Evolutionary conservation across 495 filamentous ascomycete genomes (phyloP), one percentile per base, ranked within the genome.

Genomic region (Choiromyces venosus): DNA sequence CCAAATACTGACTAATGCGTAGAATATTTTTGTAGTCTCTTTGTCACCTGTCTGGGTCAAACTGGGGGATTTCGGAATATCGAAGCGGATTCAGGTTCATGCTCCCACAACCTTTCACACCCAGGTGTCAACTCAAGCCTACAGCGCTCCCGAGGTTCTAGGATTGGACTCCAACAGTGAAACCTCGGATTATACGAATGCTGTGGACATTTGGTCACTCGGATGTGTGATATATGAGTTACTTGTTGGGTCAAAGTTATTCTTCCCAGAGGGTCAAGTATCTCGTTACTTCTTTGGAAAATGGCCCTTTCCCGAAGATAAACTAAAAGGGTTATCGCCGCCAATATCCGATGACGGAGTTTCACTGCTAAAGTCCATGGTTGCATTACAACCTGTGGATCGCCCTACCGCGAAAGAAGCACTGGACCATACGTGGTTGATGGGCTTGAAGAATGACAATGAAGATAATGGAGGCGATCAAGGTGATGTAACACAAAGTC

Each of bases 121-220:
- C 4, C 35, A 36, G 9, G 68, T 64, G 19, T 38, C 64, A 37
- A 76, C 74, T 40, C 21, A 16, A 37, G 38, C 65, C 33, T 75
- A 75, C 42, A 65, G 52, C 37, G 72, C 72, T 1, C 74, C 74
- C 14, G 74, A 76, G 46, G 70, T 76, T n/a, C 39, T 42, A 44
- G 74, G 67, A 44, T 40, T 52, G 33, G 67, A 38, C 35, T 40
- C 70, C 21, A 65, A 64, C 37, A 61, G 25, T 4, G 37, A 67
- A 4, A 64, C 67, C 21, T 74, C 71, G 39, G 64, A 65, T n/a
- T 76, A 76, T 29, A 74, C 67, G 4, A 74, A 70, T 18, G 40
- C 74, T n/a, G 74, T 76, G 37, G 74, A 76, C 65, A 74, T 76
- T 25, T 75, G 74, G 74, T 71, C 68, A 5, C 74, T 76, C 16